Percentiles rank a stretch among this genome's conserved stretches.
phyloP scores from a whole-genome alignment of 257 asterid species.

The Capsicum pubescens region DNA sequence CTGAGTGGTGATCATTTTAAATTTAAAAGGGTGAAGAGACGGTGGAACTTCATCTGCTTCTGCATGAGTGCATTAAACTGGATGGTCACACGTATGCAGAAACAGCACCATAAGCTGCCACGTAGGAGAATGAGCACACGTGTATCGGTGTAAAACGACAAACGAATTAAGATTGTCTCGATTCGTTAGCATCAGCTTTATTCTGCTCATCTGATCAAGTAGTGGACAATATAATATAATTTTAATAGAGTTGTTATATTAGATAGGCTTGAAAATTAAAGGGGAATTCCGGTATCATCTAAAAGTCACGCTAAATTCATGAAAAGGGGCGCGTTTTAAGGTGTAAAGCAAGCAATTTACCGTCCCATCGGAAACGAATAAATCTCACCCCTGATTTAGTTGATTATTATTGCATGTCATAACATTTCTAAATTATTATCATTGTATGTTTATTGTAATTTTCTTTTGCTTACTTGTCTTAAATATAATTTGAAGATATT shows the following conservation, averaged over 20 bases:
- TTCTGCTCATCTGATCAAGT: background rate
- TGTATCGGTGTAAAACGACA: background rate
- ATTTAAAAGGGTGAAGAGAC: constrained; percentile 27
- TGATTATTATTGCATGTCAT: background rate
- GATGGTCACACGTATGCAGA: constrained; percentile 45
- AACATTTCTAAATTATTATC: background rate
- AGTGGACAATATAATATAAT: background rate
- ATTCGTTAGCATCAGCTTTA: background rate
- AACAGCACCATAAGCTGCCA: constrained; percentile 36
- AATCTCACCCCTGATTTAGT: background rate
- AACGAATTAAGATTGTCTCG: background rate
- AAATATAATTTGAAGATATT: background rate
- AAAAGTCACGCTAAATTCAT: no score
- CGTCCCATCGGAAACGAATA: no score
- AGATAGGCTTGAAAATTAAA: no score
- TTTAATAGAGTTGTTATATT: background rate
- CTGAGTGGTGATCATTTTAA: constrained; percentile 13
- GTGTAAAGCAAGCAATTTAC: no score
- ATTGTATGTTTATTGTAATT: background rate
- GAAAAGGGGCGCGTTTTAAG: no score
- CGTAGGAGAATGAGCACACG: constrained; percentile 28
- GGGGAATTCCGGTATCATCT: no score
- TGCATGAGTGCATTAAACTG: constrained; percentile 48
- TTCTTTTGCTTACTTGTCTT: no score
- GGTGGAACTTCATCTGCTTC: constrained; percentile 42